Conservation (phyloP, 1,284 basidiomycete species). For the Ustilago loliicola region DNA sequence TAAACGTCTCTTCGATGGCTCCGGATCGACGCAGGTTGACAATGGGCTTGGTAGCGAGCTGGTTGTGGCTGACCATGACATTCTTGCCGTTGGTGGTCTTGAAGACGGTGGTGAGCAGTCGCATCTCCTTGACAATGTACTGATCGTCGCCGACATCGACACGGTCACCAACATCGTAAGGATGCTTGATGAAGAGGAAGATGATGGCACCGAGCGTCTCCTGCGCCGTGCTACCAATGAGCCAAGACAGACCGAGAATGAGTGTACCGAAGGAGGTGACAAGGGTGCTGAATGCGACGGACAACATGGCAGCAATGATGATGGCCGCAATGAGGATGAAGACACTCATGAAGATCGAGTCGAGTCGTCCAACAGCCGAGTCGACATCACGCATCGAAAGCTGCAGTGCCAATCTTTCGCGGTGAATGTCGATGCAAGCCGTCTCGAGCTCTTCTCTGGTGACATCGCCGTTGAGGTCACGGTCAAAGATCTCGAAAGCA, state of each 20-base stretch:
- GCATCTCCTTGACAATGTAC: slow-evolving; percentile 89
- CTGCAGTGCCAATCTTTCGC: slow-evolving; percentile 85
- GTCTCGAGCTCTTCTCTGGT: slow-evolving; percentile 82
- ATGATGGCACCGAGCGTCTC: slow-evolving; percentile 83
- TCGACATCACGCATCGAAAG: slow-evolving; percentile 91
- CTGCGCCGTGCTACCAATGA: slow-evolving; percentile 80
- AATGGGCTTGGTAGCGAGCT: slow-evolving; percentile 73
- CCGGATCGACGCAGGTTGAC: slow-evolving; percentile 79
- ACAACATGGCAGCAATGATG: slow-evolving; percentile 75
- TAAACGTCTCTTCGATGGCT: slow-evolving; percentile 82
- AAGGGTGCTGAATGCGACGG: slow-evolving; percentile 79
- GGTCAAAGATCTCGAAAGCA: slow-evolving; percentile 84
- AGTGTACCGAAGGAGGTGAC: slow-evolving; percentile 85
- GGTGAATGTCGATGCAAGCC: slow-evolving; percentile 83
- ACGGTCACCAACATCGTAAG: slow-evolving; percentile 87
- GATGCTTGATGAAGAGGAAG: slow-evolving; percentile 86
- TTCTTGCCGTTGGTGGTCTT: slow-evolving; percentile 52
- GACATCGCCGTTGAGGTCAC: slow-evolving; percentile 84
- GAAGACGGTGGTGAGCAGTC: slow-evolving; percentile 79
- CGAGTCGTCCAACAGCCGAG: slow-evolving; percentile 77
- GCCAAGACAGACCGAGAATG: slow-evolving; percentile 87
- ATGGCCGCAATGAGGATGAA: slow-evolving; percentile 78
- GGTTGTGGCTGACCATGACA: slow-evolving; percentile 48
- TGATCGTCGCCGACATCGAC: slow-evolving; percentile 72
- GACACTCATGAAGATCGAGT: slow-evolving; percentile 73